These are phyloP conservation scores for Metschnikowia cubensis DNA, from an alignment of 805 yeast species.

Conservation along the genomic window DNA sequence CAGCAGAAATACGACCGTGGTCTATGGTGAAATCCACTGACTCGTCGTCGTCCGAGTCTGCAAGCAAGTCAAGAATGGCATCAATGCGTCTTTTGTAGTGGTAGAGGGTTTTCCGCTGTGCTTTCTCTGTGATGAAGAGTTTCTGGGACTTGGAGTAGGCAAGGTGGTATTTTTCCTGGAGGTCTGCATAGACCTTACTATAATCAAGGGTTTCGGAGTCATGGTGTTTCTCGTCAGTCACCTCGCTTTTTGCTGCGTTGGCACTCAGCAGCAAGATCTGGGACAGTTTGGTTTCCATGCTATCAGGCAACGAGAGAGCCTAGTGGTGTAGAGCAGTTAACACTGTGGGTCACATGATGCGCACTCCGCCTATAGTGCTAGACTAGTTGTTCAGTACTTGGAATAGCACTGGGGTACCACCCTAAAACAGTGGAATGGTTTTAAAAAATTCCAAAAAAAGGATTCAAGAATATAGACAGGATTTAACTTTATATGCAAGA, in stretches of 20 bases:
- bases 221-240: not conserved
- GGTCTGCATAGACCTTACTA: constrained; percentile 24
- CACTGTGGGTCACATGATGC: not conserved
- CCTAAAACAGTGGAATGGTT: too few species aligned
- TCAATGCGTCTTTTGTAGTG: constrained; percentile 35
- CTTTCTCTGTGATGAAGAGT: constrained; percentile 29
- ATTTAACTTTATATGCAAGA: too few species aligned
- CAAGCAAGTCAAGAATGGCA: constrained; percentile 31
- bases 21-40: constrained; percentile 5
- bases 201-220: constrained; percentile 19
- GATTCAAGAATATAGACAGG: too few species aligned
- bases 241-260: not conserved
- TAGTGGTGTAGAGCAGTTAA: not conserved
- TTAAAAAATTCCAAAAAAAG: too few species aligned
- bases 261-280: not conserved
- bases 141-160: constrained; percentile 23
- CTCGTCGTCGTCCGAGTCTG: constrained; percentile 14
- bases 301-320: not conserved
- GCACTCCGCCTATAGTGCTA: not conserved
- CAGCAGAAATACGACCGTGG: constrained; percentile 20
- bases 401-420: too few species aligned
- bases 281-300: not conserved
- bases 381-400: too few species aligned
- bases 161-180: constrained; percentile 23
- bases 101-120: constrained; percentile 32